A percentile compares a stretch with the other conserved stretches of the same genome.
phyloP scores from a whole-genome alignment of 2,329 filamentous ascomycete genomes.

The Cercospora sesami region DNA sequence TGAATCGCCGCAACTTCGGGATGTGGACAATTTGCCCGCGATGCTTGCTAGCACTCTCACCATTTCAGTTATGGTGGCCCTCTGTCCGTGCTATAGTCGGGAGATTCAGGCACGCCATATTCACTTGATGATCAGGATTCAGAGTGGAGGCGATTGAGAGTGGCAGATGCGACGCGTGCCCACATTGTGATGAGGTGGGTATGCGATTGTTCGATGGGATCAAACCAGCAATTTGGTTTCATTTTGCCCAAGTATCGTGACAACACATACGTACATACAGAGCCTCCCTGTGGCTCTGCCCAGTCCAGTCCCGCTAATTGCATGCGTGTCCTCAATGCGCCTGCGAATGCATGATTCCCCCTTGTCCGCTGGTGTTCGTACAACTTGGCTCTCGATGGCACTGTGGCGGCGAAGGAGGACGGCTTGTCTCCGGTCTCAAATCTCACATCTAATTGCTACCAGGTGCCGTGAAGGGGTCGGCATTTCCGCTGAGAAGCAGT shows the following conservation, averaged over 20 bases:
- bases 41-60: slow-evolving; percentile 1
- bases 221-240: neutral
- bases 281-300: slow-evolving; percentile 10
- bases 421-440: neutral
- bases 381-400: neutral
- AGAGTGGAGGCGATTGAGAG: neutral
- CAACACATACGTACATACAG: slow-evolving; percentile 18
- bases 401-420: neutral
- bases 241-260: slow-evolving; percentile 11
- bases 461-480: slow-evolving; percentile 63
- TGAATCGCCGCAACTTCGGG: slow-evolving; percentile 13
- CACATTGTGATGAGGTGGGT: neutral
- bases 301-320: neutral
- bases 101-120: neutral
- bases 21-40: slow-evolving; percentile 10
- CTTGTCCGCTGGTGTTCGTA: neutral
- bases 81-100: neutral
- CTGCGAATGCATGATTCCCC: slow-evolving; percentile 7
- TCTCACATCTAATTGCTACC: slow-evolving; percentile 8
- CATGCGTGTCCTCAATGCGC: slow-evolving; percentile 1
- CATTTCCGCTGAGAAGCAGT: slow-evolving; percentile 81
- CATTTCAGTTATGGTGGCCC: neutral
- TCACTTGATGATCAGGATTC: neutral
- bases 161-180: neutral
- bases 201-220: neutral